These are phyloP conservation scores for Aspergillus terreus DNA, from an alignment of 2,329 filamentous ascomycete species.

Conservation along the genomic window DNA sequence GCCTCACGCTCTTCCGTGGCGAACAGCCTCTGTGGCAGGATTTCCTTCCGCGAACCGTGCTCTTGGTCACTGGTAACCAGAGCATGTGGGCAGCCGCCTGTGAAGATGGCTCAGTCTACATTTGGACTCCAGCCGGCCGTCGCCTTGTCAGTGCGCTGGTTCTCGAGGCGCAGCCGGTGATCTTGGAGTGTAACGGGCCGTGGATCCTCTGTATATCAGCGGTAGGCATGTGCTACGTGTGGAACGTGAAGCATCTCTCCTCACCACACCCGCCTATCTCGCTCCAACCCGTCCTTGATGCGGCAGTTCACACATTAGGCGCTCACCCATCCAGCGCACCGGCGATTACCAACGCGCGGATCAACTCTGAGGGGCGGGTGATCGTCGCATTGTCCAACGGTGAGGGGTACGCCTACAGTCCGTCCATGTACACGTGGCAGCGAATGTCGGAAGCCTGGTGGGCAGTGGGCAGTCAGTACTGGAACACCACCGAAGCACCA, in stretches of 20 bases:
- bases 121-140: slow-evolving; percentile 89
- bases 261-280: slow-evolving; percentile 88
- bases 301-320: slow-evolving; percentile 74
- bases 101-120: slow-evolving; percentile 84
- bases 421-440: slow-evolving; percentile 86
- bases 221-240: slow-evolving; percentile 85
- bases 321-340: slow-evolving; percentile 75
- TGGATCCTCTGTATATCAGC: slow-evolving; percentile 89
- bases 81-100: slow-evolving; percentile 91
- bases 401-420: slow-evolving; percentile 87
- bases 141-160: slow-evolving; percentile 80
- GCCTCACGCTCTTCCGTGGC: slow-evolving; percentile 75
- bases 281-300: slow-evolving; percentile 81
- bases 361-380: slow-evolving; percentile 83
- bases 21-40: slow-evolving; percentile 88
- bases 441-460: slow-evolving; percentile 96
- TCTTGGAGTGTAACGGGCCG: slow-evolving; percentile 82
- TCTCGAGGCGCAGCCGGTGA: slow-evolving; percentile 87
- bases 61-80: slow-evolving; percentile 87
- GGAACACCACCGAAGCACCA: slow-evolving; percentile 94
- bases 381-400: slow-evolving; percentile 91
- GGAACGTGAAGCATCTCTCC: slow-evolving; percentile 80
- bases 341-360: slow-evolving; percentile 81
- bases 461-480: slow-evolving; percentile 96
- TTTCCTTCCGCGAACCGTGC: slow-evolving; percentile 77